Evolutionary conservation across 495 filamentous ascomycete species (phyloP).

Genomic region (Aspergillus leporis): DNA sequence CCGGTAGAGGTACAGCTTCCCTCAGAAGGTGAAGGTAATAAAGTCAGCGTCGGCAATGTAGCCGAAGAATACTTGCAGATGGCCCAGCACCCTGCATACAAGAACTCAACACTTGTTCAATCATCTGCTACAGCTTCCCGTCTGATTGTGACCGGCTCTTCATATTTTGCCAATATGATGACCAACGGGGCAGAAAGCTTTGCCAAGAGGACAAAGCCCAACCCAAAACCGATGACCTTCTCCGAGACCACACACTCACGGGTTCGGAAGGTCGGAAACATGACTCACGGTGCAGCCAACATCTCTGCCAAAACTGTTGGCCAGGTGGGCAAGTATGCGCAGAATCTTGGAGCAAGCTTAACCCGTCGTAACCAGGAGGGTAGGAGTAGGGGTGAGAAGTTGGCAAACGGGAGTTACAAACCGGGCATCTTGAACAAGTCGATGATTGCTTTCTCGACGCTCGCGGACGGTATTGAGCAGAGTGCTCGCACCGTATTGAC

Average conservation of each 20-base stretch:
- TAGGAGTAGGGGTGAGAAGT: constrained; percentile 59
- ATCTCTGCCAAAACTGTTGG: constrained; percentile 86
- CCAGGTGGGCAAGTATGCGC: constrained; percentile 73
- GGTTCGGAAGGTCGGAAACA: constrained; percentile 79
- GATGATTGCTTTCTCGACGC: constrained; percentile 93
- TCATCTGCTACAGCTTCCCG: constrained; percentile 88
- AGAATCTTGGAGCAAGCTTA: constrained; percentile 81
- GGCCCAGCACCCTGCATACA: constrained; percentile 85
- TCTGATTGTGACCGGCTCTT: constrained; percentile 84
- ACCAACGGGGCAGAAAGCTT: constrained; percentile 76
- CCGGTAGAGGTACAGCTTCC: constrained; percentile 91
- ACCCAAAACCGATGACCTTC: constrained; percentile 80
- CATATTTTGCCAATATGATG: constrained; percentile 74
- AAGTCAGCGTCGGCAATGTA: constrained; percentile 72
- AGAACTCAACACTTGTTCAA: constrained; percentile 81
- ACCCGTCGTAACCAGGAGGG: constrained; percentile 61
- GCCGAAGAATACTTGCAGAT: constrained; percentile 78
- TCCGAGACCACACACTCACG: constrained; percentile 79
- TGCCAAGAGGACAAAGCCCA: constrained; percentile 74
- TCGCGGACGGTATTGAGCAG: constrained; percentile 90
- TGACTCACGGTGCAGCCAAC: constrained; percentile 73
- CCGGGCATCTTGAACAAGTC: constrained; percentile 92
- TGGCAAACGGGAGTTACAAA: constrained; percentile 64
- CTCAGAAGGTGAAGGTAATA: constrained; percentile 64
- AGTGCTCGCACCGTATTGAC: constrained; percentile 73